These are phyloP conservation scores for Aspergillus ibericus DNA, from an alignment of 2,329 filamentous ascomycete genomes.

Conservation along the genomic window DNA sequence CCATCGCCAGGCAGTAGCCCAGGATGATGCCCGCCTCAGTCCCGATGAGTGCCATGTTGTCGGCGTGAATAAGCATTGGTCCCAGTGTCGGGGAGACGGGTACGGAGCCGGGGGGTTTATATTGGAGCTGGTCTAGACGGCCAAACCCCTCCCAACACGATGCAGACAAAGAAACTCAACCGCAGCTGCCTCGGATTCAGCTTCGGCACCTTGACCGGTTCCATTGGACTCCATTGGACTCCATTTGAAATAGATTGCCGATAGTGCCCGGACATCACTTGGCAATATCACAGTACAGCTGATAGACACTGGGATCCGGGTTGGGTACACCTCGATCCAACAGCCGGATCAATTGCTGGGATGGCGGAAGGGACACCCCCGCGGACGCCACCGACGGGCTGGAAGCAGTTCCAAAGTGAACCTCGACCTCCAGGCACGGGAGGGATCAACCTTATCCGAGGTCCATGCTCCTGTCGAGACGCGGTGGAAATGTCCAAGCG, in stretches of 20 bases:
- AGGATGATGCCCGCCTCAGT: conserved; percentile 2
- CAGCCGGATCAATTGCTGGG: background rate
- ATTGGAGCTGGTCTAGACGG: background rate
- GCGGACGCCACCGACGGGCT: background rate
- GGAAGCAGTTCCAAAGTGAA: background rate
- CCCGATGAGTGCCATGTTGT: conserved; percentile 1
- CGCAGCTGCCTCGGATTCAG: background rate
- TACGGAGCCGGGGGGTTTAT: background rate
- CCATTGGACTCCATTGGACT: too few relatives aligned
- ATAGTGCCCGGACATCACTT: background rate
- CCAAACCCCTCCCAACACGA: background rate
- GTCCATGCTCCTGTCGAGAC: background rate
- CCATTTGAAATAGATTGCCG: background rate
- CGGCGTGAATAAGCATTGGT: background rate
- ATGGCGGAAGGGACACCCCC: too few relatives aligned
- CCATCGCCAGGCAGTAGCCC: conserved; percentile 7
- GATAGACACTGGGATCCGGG: background rate
- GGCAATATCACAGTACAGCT: background rate
- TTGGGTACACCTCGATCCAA: background rate
- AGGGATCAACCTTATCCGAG: background rate
- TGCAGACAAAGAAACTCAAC: background rate
- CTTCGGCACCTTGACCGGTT: background rate
- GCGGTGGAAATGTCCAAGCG: background rate
- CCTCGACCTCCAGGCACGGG: background rate
- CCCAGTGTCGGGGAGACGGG: background rate